phyloP scores from a whole-genome alignment of 164 flowering plant species.

The Chloranthus sessilifolius region DNA sequence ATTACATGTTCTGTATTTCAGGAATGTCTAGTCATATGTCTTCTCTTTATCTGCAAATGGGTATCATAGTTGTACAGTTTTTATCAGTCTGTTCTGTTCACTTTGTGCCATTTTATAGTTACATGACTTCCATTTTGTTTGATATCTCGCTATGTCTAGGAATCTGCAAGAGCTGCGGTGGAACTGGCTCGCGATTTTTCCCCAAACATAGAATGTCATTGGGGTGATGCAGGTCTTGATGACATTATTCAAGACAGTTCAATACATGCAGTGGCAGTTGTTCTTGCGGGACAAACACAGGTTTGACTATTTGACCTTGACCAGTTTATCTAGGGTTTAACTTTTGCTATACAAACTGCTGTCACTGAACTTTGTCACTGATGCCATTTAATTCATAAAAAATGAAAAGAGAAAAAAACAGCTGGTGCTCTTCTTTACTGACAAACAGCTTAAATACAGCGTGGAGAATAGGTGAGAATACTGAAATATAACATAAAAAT shows the following conservation, averaged over 20 bases:
- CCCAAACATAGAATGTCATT: constrained; percentile 65
- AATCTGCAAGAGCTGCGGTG: constrained; percentile 67
- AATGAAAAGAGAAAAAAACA: too few relatives aligned
- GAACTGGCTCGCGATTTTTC: constrained; percentile 56
- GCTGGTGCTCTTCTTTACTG: too few relatives aligned
- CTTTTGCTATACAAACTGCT: too few relatives aligned
- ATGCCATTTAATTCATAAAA: too few relatives aligned
- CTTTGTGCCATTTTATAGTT: neutral
- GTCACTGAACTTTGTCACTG: too few relatives aligned
- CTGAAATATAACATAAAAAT: too few relatives aligned
- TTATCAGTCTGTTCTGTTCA: neutral
- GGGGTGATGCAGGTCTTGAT: constrained; percentile 84
- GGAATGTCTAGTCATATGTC: too few relatives aligned
- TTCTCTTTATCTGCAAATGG: too few relatives aligned
- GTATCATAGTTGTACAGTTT: neutral
- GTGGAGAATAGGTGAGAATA: too few relatives aligned
- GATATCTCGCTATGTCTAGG: constrained; percentile 30
- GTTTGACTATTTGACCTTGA: constrained; percentile 22
- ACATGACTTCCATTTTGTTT: neutral
- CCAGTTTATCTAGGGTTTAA: too few relatives aligned
- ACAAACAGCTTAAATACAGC: too few relatives aligned
- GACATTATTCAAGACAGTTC: constrained; percentile 59
- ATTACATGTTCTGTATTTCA: too few relatives aligned
- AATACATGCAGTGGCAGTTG: constrained; percentile 72
- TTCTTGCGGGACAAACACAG: constrained; percentile 83